Conservation (phyloP, 169 alveolate genomes). For the Cryptosporidium canis region DNA sequence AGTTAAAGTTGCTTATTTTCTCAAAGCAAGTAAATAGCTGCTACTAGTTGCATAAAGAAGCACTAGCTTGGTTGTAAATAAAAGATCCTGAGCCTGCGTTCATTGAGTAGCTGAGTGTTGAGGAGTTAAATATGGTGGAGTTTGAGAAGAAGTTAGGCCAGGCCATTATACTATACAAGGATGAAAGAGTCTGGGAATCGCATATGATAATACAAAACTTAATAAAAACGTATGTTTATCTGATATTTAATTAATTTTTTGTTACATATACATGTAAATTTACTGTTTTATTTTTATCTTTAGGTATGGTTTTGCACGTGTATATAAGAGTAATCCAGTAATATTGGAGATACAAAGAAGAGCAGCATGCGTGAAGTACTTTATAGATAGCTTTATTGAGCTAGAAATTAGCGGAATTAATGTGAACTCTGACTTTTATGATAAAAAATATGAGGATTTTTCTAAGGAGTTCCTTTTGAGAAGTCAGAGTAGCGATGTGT, state of each 20-base stretch:
- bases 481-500: not conserved
- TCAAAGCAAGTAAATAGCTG: too few relatives aligned
- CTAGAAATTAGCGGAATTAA: slow-evolving; percentile 12
- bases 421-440: slow-evolving; percentile 9
- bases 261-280: not conserved
- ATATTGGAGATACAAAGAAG: slow-evolving; percentile 55
- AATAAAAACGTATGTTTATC: slow-evolving; percentile 50
- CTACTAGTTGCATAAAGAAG: too few relatives aligned
- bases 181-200: slow-evolving; percentile 63
- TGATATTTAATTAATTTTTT: not conserved
- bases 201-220: slow-evolving; percentile 28
- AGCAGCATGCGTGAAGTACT: slow-evolving; percentile 37
- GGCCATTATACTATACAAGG: slow-evolving; percentile 4
- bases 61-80: too few relatives aligned
- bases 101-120: not conserved
- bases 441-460: not conserved
- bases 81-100: too few relatives aligned
- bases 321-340: slow-evolving; percentile 14
- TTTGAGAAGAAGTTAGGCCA: not conserved
- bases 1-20: too few relatives aligned
- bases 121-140: slow-evolving; percentile 10
- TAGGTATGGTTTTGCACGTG: slow-evolving; percentile 23
- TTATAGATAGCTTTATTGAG: not conserved
- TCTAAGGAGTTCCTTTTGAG: not conserved
- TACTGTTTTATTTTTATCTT: not conserved